Conservation (phyloP, 176 grass and related monocot genomes). For the Carex cristatella region DNA sequence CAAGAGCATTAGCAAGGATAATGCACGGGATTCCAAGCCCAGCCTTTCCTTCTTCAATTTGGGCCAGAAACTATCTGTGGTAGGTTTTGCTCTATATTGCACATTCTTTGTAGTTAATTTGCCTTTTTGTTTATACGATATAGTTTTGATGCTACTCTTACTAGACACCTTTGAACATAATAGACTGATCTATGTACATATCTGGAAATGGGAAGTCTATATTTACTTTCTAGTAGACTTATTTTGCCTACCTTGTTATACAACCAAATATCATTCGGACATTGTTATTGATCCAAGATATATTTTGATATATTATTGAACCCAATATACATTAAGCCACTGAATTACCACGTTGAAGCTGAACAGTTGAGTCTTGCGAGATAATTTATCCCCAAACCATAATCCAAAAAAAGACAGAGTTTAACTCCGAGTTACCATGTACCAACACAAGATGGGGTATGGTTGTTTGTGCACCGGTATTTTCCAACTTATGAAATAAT, state of each 20-base stretch:
- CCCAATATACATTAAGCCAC: not conserved
- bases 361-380: not conserved
- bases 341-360: not conserved
- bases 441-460: not conserved
- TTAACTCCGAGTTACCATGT: not conserved
- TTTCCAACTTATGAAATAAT: not conserved
- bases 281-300: not conserved
- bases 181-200: not conserved
- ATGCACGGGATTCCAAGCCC: conserved; percentile 90
- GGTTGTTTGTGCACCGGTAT: not conserved
- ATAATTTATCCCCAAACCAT: not conserved
- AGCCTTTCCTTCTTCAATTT: conserved; percentile 65
- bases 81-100: conserved; percentile 21
- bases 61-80: conserved; percentile 89
- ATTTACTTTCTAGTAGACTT: not conserved
- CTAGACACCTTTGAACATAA: not conserved
- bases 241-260: not conserved
- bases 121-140: not conserved
- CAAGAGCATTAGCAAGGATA: conserved; percentile 80
- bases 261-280: not conserved
- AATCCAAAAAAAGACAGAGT: not conserved
- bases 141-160: not conserved
- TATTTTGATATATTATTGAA: not conserved
- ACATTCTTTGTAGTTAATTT: not conserved
- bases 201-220: not conserved